Conservation (phyloP, 805 yeast species). For the Metschnikowia continentalis region DNA sequence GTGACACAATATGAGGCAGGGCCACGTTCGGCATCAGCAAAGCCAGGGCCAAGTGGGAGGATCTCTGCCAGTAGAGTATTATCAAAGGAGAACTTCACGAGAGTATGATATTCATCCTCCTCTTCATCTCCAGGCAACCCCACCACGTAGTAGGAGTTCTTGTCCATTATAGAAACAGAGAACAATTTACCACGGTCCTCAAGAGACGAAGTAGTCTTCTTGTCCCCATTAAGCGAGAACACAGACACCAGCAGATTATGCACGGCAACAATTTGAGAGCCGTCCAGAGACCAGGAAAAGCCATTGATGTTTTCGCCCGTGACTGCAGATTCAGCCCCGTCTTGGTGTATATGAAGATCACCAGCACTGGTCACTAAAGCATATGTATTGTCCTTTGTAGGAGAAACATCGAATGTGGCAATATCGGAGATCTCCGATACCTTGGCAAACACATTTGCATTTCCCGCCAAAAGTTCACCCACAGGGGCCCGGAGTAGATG, state of each 20-base stretch:
- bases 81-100: constrained; percentile 3
- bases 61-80: constrained; percentile 21
- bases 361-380: constrained; percentile 15
- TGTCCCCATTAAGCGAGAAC: background rate
- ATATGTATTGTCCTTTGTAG: constrained; percentile 12
- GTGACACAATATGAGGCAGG: constrained; percentile 42
- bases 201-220: constrained; percentile 4
- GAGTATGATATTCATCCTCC: constrained; percentile 10
- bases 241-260: constrained; percentile 1
- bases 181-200: constrained; percentile 18
- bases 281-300: constrained; percentile 9
- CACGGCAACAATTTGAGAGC: constrained; percentile 7
- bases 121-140: constrained; percentile 11
- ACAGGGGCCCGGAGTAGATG: constrained; percentile 16
- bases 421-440: constrained; percentile 6
- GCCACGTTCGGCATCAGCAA: constrained; percentile 45
- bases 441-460: background rate
- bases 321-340: background rate
- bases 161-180: constrained; percentile 17
- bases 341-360: constrained; percentile 14
- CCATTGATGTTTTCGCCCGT: background rate
- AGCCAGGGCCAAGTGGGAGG: constrained; percentile 48
- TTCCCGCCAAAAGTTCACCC: constrained; percentile 5
- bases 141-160: constrained; percentile 17
- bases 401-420: constrained; percentile 19